Evolutionary conservation across 73 alveolate genomes (phyloP), one percentile per base, ranked within the genome.

Genomic region (Symbiodinium natans): DNA sequence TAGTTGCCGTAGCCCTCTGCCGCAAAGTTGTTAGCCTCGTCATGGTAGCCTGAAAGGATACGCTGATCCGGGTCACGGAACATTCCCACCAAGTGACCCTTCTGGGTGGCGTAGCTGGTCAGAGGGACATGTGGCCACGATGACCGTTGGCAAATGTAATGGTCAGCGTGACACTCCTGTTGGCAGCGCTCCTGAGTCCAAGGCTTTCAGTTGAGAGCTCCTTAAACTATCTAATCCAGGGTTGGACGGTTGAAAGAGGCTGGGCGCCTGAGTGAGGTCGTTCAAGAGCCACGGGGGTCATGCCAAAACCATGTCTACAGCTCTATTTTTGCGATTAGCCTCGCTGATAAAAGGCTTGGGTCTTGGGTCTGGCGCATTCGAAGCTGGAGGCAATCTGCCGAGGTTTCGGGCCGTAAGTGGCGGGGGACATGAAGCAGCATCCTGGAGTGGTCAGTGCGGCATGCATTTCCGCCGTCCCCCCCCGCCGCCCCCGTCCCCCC

Each of bases 51-150:
- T 3, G 84, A 74, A 34, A n/a, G 42, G 84, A 74, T 74, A 4
- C 84, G 84, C 84, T 74, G 84, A 74, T 34, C 43, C 25, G 84
- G 84, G 31, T 74, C 41, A 1, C 84, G 84, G 84, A 74, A 74
- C 84, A 74, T 74, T 74, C 43, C 84, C 84, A 74, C 84, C 84
- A 74, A 74, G 84, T 74, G 84, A 42, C 84, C 84, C 84, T 27
- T n/a, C 40, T 29, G 77, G 77, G 77, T 34, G 36, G 77, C 29
- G 77, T 63, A 63, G 77, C 13, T 63, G 40, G 77, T 19, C 25
- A 63, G 0, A 5, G 77, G 77, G 77, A 63, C 77, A 63, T 63
- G 77, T 63, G 77, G 77, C 77, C 17, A 23, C 77, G 77, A 21
- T 2, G 77, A 63, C 77, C 9, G 77, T 34, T 63, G 77, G 77